These are phyloP conservation scores for Rutstroemia sp. DNA, from an alignment of 2,329 filamentous ascomycete genomes.

Conservation along the genomic window DNA sequence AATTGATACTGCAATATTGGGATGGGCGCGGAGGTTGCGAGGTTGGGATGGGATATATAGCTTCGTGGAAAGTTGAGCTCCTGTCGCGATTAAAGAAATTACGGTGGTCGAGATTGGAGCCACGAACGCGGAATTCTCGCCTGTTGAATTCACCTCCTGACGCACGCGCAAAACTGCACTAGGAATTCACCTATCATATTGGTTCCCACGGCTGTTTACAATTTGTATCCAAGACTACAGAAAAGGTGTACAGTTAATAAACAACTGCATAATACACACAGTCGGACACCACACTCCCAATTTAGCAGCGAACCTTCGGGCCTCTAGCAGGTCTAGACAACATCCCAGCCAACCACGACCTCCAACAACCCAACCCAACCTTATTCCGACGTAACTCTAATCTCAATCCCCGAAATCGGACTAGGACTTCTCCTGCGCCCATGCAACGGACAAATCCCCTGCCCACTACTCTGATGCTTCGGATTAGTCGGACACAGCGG, in stretches of 20 bases:
- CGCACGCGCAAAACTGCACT: too few relatives aligned
- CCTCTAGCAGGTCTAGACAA: too few relatives aligned
- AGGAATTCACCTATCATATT: too few relatives aligned
- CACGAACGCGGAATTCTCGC: conserved; percentile 28
- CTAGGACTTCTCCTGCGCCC: conserved; percentile 21
- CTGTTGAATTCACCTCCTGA: not conserved
- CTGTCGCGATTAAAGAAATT: conserved; percentile 8
- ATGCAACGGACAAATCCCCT: conserved; percentile 37
- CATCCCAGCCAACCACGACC: too few relatives aligned
- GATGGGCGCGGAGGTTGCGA: not conserved
- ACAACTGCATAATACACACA: too few relatives aligned
- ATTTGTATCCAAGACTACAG: too few relatives aligned
- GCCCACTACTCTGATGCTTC: conserved; percentile 32
- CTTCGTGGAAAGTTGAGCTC: conserved; percentile 5
- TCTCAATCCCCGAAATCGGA: conserved; percentile 13
- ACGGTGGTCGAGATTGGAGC: conserved; percentile 6
- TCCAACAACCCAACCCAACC: not conserved
- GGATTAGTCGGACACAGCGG: conserved; percentile 36
- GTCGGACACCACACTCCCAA: too few relatives aligned
- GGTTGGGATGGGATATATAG: not conserved
- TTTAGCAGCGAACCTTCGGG: too few relatives aligned
- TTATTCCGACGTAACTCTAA: not conserved
- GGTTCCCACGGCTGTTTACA: too few relatives aligned
- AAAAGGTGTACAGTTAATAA: too few relatives aligned
- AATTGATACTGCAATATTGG: conserved; percentile 5